Evolutionary conservation across 169 alveolate genomes (phyloP), one percentile per base, ranked within the genome.

Genomic region (Babesia ovis): DNA sequence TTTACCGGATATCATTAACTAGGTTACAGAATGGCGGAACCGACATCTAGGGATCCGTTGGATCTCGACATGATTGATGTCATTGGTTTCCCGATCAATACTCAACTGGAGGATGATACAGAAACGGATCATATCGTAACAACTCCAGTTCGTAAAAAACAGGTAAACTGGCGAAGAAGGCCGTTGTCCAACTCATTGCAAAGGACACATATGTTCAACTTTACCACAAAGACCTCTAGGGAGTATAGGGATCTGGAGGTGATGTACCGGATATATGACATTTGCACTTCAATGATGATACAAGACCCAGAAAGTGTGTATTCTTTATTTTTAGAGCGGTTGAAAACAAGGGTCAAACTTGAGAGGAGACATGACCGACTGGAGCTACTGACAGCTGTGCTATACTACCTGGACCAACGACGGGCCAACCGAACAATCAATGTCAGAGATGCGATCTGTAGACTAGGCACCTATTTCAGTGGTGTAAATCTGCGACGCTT

Each of bases 321-420:
- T 37, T 27, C 66, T 34, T 25, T 77, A 39, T 77, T 58, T 48
- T 48, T 77, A 9, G 41, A 58, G 56, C 12, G 86, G 23, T 48
- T 77, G 37, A 58, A 77, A 18, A 56, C 46, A 14, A 54, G 86
- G 22, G 12, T 32, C 3, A 57, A 62, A 23, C 45, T 77, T 22
- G 86, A 77, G 51, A 35, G 72, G 8, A 50, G 39, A 9, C 16
- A 29, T 8, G 66, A 39, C 23, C 56, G 34, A 20, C 75, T 77
- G 25, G 86, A 68, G 31, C 31, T 77, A 22, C 48, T 77, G 4
- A 31, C 62, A 20, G 79, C 82, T n/a, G 86, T 58, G 20, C 59
- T 77, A 12, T 68, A 53, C 51, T 77, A 77, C 68, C 27, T 77
- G 12, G 83, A 77, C 45, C 59, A 58, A 20, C 43, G 82, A 42